Evolutionary conservation across 257 asterid genomes (phyloP), one percentile per base, ranked within the genome.

Genomic region (Solanum neorickii): DNA sequence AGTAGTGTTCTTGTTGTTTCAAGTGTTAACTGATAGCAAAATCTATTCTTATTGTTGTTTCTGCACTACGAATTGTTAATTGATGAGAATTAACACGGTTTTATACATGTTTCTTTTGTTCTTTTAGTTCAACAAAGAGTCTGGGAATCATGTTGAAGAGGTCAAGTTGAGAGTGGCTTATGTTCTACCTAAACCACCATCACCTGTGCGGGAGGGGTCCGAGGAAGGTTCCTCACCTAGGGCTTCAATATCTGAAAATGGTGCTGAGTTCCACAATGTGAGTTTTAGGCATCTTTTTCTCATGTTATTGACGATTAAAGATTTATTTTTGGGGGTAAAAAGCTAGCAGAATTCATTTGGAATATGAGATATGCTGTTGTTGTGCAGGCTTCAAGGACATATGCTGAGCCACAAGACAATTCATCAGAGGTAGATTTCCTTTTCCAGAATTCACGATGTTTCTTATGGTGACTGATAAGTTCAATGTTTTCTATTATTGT

Each of bases 211-310:
- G 46, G 99, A 97, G 93, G 98, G 98, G 62, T 95, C 98, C 4
- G 99, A 95, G 91, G 99, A 95, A 92, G 98, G 98, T 83, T 93
- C 98, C 47, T 95, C 99, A 1, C 98, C 99, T 0, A 93, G 98
- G 90, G 98, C 95, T 42, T 97, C 98, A 20, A 92, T 97, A 62
- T 96, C 99, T 10, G 98, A 97, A 84, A 97, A 94, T 84, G 98
- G 98, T 83, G 91, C 88, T 86, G 99, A 95, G 27, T 90, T 91
- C 87, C 91, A 89, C 87, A 41, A 62, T 87, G 99, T 96, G 91
- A 95, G 97, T 91, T 56, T 59, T 41, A 82, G 47, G 76, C 89
- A 69, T 87, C 69, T 73, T 70, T 29, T 42, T 3, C 31, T 41
- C 77, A 7, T 29, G 86, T 18, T 35, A 29, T 66, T 44, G 23